A percentile compares a stretch with the other conserved stretches of the same genome.
Evolutionary conservation across 192 early-diverging fungal genomes (phyloP).

Genomic region (Umbelopsis sp.): DNA sequence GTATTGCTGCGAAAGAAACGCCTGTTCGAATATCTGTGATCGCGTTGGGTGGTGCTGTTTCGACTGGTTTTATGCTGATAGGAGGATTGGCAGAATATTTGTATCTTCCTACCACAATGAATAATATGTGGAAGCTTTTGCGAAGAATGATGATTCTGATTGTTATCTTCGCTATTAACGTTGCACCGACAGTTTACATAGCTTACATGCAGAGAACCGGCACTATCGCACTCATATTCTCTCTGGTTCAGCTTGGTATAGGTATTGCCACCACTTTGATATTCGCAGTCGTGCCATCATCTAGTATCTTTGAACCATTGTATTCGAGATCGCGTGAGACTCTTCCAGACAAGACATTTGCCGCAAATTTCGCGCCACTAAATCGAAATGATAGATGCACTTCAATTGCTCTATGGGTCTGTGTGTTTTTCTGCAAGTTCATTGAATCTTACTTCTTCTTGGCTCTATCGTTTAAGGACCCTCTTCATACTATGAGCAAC

Average conservation of each 20-base stretch:
- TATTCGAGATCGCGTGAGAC: constrained; percentile 2
- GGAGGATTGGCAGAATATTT: constrained; percentile 59
- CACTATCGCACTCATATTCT: constrained; percentile 51
- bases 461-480: constrained; percentile 67
- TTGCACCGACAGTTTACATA: constrained; percentile 50
- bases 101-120: constrained; percentile 53
- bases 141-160: constrained; percentile 47
- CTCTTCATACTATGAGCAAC: constrained; percentile 41
- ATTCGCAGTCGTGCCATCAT: constrained; percentile 58
- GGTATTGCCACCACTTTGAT: constrained; percentile 59
- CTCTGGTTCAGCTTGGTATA: constrained; percentile 62
- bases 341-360: constrained; percentile 53
- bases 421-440: constrained; percentile 69
- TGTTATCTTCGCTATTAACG: constrained; percentile 52
- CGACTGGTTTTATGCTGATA: constrained; percentile 53
- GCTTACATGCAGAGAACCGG: constrained; percentile 21
- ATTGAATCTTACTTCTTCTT: constrained; percentile 73
- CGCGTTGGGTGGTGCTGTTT: constrained; percentile 57
- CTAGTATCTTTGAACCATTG: constrained; percentile 47
- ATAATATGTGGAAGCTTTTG: constrained; percentile 37
- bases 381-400: constrained; percentile 54
- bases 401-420: constrained; percentile 62
- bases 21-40: constrained; percentile 51
- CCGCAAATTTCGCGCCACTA: constrained; percentile 65
- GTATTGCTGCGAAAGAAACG: constrained; percentile 25